Base-by-base conservation (phyloP, 2,329 filamentous ascomycete species). In the Ophiostoma piceae region DNA sequence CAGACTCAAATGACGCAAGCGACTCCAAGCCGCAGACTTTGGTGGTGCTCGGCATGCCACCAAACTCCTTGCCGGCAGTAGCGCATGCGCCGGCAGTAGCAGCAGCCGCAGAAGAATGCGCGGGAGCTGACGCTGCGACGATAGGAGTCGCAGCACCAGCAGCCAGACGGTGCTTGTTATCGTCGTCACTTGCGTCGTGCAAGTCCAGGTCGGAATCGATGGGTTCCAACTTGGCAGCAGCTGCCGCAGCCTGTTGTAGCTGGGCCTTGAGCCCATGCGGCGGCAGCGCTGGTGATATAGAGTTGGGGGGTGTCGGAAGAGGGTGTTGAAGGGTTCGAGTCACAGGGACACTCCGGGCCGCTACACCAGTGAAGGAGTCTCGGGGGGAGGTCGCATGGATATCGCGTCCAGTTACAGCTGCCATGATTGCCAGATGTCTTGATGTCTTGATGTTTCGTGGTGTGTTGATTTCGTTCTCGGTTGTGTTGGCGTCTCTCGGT, bases 241-340 rank as follows among this genome's bases (percentile, higher is more conserved):
- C 84, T 79, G 54, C 51, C 32, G 35, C 69, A 73, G 84, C 84
- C 79, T 83, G 84, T 77, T 85, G 84, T 74, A 88, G 83, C 77
- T 89, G 89, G 73, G 87, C 85, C 79, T 90, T 91, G 77, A 91
- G 87, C 76, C 90, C 90, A 76, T 94, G 92, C 71, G 94, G 92
- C 75, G 90, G 89, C 74, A 97, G 85, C 75, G 88, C 90, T 67
- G 94, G 94, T 72, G 94, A 97, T 79, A 97, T 93, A 80, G 94
- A 97, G 83, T 94, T 96, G 72, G 94, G 94, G 77, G 94, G 94
- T 79, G 94, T 97, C 73, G 91, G 92, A 77, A 97, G 88, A 79
- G 90, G 91, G 77, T 95, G 87, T 78, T 87, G 83, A 75, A 85
- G 83, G 82, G 81, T 80, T 81, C 80, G 83, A 82, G 86, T 86